Evolutionary conservation across 352 stramenopile genomes (phyloP).

Genomic region (Peronospora farinosa): DNA sequence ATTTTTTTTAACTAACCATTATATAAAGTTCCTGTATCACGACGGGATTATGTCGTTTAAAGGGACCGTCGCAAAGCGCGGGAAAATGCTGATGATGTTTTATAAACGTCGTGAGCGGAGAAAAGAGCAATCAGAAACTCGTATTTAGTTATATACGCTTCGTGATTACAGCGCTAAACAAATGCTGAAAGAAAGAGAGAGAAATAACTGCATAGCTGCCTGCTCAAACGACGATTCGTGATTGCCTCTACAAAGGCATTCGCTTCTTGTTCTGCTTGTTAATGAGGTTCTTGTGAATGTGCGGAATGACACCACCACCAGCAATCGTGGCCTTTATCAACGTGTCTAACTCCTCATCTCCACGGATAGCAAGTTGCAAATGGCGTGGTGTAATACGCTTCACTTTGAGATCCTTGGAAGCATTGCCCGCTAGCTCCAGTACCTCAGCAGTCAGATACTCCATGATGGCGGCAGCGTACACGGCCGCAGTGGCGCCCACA

Average conservation of each 20-base stretch:
- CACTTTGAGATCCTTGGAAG: slow-evolving; percentile 95
- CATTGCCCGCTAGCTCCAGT: slow-evolving; percentile 97
- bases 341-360: slow-evolving; percentile 98
- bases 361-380: slow-evolving; percentile 98
- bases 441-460: slow-evolving; percentile 99
- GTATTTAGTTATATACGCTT: slow-evolving; percentile 37
- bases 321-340: slow-evolving; percentile 99
- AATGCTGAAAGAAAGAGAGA: slow-evolving; percentile 3
- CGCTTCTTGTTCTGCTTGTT: slow-evolving; percentile 95
- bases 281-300: slow-evolving; percentile 99
- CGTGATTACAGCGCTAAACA: slow-evolving; percentile 4
- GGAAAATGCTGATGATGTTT: slow-evolving; percentile 8
- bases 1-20: too few relatives aligned
- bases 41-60: background rate
- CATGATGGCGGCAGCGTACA: slow-evolving; percentile 99
- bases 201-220: slow-evolving; percentile 5
- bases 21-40: too few relatives aligned
- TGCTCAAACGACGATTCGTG: slow-evolving; percentile 3
- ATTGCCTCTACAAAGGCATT: slow-evolving; percentile 44
- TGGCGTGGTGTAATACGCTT: slow-evolving; percentile 99
- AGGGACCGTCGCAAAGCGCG: slow-evolving; percentile 7
- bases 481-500: slow-evolving; percentile 97
- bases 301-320: slow-evolving; percentile 98
- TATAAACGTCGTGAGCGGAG: background rate
- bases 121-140: slow-evolving; percentile 16